Conservation (phyloP, 2,329 filamentous ascomycete genomes). For the Huntiella bhutanensis region DNA sequence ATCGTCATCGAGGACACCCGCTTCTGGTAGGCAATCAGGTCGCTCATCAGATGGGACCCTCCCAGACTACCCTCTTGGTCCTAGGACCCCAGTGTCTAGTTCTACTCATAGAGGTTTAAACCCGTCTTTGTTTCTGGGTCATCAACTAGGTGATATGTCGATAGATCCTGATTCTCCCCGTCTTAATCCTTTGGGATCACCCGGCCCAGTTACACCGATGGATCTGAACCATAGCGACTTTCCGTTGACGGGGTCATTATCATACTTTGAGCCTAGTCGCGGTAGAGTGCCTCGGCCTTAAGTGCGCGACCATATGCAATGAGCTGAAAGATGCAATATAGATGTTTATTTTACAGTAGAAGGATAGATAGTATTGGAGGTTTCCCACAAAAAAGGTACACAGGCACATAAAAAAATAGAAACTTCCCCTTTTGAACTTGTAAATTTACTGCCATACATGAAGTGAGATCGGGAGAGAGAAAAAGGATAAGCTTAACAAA, state of each 20-base stretch:
- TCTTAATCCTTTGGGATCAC: conserved; percentile 34
- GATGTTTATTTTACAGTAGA: not conserved
- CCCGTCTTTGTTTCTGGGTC: not conserved
- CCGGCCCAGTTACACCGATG: conserved; percentile 43
- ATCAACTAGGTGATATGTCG: not conserved
- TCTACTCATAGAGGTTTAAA: too few species aligned
- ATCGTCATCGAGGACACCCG: too few species aligned
- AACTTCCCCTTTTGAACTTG: too few species aligned
- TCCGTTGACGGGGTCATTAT: conserved; percentile 11
- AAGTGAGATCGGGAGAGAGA: too few species aligned
- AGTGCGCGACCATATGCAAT: not conserved
- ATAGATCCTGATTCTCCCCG: conserved; percentile 29
- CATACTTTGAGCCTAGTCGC: conserved; percentile 12
- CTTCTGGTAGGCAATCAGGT: too few species aligned
- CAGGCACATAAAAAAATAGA: not conserved
- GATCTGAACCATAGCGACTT: conserved; percentile 26
- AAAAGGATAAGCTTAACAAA: too few species aligned
- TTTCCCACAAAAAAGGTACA: not conserved
- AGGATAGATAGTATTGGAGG: not conserved
- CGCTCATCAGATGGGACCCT: too few species aligned
- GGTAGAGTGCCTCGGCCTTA: not conserved
- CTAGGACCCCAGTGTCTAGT: too few species aligned
- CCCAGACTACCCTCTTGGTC: too few species aligned
- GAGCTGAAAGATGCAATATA: not conserved
- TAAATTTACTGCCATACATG: too few species aligned